Evolutionary conservation across 176 grass and related monocot genomes (phyloP).

Genomic region (Miscanthus lutarioriparius): DNA sequence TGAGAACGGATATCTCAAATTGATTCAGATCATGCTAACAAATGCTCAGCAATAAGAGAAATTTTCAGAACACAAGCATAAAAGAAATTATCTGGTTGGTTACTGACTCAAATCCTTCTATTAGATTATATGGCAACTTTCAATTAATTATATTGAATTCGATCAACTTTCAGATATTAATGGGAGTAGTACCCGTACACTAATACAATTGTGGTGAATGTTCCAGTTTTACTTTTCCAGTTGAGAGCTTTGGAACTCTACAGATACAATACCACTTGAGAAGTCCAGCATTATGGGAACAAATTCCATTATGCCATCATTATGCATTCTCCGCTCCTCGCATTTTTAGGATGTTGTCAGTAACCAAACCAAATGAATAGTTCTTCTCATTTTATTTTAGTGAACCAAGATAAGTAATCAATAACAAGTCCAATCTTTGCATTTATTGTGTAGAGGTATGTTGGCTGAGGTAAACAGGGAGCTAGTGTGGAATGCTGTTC

Average conservation of each 20-base stretch:
- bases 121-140: not conserved
- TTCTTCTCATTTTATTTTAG: not conserved
- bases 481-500: not conserved
- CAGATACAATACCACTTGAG: not conserved
- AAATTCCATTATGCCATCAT: not conserved
- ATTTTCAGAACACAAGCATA: not conserved
- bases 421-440: not conserved
- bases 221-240: not conserved
- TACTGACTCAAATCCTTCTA: not conserved
- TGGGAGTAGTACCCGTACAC: not conserved
- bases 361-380: not conserved
- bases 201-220: not conserved
- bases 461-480: not conserved
- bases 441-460: not conserved
- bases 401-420: not conserved
- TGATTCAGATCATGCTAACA: not conserved
- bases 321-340: not conserved
- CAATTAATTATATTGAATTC: not conserved
- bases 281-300: not conserved
- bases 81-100: not conserved
- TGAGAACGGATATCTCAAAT: not conserved
- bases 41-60: not conserved
- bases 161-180: not conserved
- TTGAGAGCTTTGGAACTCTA: not conserved
- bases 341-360: not conserved